A percentile compares a stretch with the other conserved stretches of the same genome.
phyloP scores from a whole-genome alignment of 73 alveolate genomes.

The Blepharisma japonicum region DNA sequence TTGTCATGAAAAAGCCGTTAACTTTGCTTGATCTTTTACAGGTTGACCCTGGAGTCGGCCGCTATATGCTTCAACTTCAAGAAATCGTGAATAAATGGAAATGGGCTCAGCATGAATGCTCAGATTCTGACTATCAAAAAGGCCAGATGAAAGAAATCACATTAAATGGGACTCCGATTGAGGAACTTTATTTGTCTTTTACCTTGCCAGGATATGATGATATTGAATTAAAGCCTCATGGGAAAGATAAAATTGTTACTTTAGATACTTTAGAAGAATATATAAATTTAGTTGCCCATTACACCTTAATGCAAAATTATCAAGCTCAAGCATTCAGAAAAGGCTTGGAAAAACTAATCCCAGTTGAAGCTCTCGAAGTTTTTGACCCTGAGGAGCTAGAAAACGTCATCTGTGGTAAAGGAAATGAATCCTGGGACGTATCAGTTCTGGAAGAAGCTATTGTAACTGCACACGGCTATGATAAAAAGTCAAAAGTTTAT shows the following conservation, averaged over 20 bases:
- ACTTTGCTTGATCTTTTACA: conserved; percentile 50
- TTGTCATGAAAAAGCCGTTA: conserved; percentile 60
- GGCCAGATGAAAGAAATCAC: not conserved
- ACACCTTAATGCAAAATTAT: conserved; percentile 53
- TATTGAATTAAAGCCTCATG: conserved; percentile 63
- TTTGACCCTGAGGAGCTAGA: conserved; percentile 73
- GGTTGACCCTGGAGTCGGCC: conserved; percentile 47
- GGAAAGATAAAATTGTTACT: conserved; percentile 62
- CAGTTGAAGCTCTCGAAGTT: conserved; percentile 62
- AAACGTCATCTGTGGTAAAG: conserved; percentile 72
- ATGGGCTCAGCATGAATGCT: conserved; percentile 38
- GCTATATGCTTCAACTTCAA: conserved; percentile 49
- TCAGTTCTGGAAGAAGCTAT: conserved; percentile 50
- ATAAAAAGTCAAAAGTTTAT: conserved; percentile 54
- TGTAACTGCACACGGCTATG: conserved; percentile 86
- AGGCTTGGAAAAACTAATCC: conserved; percentile 76
- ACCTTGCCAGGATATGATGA: conserved; percentile 80
- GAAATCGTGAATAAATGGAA: conserved; percentile 55
- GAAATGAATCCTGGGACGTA: conserved; percentile 65
- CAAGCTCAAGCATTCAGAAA: conserved; percentile 69
- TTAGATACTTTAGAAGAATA: conserved; percentile 74
- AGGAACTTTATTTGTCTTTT: conserved; percentile 66
- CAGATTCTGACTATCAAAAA: not conserved
- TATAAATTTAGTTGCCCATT: conserved; percentile 61
- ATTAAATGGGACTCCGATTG: conserved; percentile 41